A percentile compares a stretch with the other conserved stretches of the same genome.
Evolutionary conservation across 345 rosid species (phyloP).

Genomic region (Melaleuca quinquenervia): DNA sequence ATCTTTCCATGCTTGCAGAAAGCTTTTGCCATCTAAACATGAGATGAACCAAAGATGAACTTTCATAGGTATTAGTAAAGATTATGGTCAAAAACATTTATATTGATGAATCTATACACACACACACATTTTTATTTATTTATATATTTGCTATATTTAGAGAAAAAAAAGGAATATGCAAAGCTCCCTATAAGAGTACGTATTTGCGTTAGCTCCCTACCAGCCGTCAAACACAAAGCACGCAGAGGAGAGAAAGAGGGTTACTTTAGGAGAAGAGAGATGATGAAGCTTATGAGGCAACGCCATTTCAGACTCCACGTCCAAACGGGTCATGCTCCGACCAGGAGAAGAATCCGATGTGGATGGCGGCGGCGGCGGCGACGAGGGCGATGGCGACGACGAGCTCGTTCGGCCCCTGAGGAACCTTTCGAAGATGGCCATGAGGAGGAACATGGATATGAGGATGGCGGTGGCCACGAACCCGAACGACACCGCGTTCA

Average conservation of each 20-base stretch:
- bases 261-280: background rate
- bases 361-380: background rate
- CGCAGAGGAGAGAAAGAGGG: background rate
- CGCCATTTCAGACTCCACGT: slow-evolving; percentile 30
- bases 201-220: background rate
- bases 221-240: background rate
- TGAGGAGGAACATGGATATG: slow-evolving; percentile 68
- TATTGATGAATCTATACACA: background rate
- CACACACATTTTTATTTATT: no score
- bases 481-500: slow-evolving; percentile 81
- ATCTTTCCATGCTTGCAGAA: background rate
- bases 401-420: background rate
- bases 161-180: background rate
- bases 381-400: background rate
- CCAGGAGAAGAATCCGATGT: background rate
- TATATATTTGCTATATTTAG: background rate
- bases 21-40: background rate
- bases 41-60: background rate
- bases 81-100: background rate
- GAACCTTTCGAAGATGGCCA: slow-evolving; percentile 82
- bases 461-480: slow-evolving; percentile 81
- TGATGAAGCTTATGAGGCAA: background rate
- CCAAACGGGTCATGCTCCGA: background rate
- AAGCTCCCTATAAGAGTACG: background rate
- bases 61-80: background rate